Evolutionary conservation across 2,329 filamentous ascomycete species (phyloP).

Genomic region (Pseudopithomyces chartarum): DNA sequence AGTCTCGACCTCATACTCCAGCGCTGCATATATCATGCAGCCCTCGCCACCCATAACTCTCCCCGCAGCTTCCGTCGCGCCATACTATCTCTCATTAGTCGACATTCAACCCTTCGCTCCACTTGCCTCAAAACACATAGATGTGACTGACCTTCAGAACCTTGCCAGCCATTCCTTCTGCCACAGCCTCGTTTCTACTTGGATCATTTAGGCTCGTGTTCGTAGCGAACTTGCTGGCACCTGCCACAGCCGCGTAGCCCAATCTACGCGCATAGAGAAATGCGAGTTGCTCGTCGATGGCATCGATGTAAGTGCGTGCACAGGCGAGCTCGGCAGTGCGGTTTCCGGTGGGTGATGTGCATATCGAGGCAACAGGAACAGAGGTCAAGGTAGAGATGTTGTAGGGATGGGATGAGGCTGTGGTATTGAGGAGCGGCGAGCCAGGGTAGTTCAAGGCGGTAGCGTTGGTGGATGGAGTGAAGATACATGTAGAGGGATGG

Average conservation of each 20-base stretch:
- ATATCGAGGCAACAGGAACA: constrained; percentile 9
- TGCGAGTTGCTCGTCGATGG: constrained; percentile 15
- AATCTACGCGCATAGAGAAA: constrained; percentile 10
- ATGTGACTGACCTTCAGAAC: constrained; percentile 3
- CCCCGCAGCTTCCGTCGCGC: constrained; percentile 8
- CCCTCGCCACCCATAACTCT: constrained; percentile 11
- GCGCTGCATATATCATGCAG: constrained; percentile 12
- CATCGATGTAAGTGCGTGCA: constrained; percentile 12
- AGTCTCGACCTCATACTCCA: constrained; percentile 11
- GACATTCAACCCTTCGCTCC: not conserved
- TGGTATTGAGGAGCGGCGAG: not conserved
- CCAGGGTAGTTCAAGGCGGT: constrained; percentile 8
- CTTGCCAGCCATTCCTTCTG: constrained; percentile 7
- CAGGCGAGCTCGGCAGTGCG: constrained; percentile 8
- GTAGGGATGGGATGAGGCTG: constrained; percentile 1
- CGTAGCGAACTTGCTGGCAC: constrained; percentile 4
- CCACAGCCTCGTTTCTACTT: constrained; percentile 7
- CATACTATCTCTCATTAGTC: constrained; percentile 2
- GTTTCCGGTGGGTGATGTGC: constrained; percentile 2
- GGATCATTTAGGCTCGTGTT: constrained; percentile 10
- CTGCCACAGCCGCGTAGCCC: constrained; percentile 13
- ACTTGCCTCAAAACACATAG: not conserved
- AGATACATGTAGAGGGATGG: constrained; percentile 2
- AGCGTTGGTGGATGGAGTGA: constrained; percentile 7
- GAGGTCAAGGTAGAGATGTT: constrained; percentile 1